Percentiles rank a stretch among this genome's conserved stretches.
phyloP scores from a whole-genome alignment of 2,329 filamentous ascomycete species.

The Seiridium unicorne region DNA sequence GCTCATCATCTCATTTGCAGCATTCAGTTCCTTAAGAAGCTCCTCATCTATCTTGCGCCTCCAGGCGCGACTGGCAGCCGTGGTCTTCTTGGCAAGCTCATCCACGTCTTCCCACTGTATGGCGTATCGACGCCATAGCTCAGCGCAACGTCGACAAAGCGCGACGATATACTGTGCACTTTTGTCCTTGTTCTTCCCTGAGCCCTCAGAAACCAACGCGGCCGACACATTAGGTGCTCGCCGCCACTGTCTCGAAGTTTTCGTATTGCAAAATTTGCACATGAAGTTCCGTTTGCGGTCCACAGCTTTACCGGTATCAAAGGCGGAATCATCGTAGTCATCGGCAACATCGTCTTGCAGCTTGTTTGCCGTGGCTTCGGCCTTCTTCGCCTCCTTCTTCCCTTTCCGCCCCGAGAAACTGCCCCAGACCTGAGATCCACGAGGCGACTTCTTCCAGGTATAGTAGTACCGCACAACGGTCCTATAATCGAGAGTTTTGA shows the following conservation, averaged over 20 bases:
- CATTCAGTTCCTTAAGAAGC: slow-evolving; percentile 69
- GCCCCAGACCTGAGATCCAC: slow-evolving; percentile 86
- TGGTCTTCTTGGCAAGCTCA: slow-evolving; percentile 84
- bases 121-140: slow-evolving; percentile 92
- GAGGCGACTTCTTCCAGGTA: slow-evolving; percentile 92
- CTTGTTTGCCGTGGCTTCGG: slow-evolving; percentile 69
- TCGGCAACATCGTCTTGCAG: slow-evolving; percentile 91
- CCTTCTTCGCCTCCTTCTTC: slow-evolving; percentile 80
- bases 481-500: slow-evolving; percentile 76
- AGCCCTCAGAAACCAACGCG: slow-evolving; percentile 65
- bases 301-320: slow-evolving; percentile 81
- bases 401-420: slow-evolving; percentile 84
- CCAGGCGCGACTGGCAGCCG: slow-evolving; percentile 76
- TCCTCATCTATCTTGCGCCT: slow-evolving; percentile 92
- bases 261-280: slow-evolving; percentile 89
- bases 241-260: slow-evolving; percentile 84
- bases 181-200: slow-evolving; percentile 75
- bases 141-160: slow-evolving; percentile 85
- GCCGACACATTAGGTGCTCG: slow-evolving; percentile 77
- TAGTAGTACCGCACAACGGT: slow-evolving; percentile 93
- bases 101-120: slow-evolving; percentile 95
- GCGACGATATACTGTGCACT: slow-evolving; percentile 72
- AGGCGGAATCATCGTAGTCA: slow-evolving; percentile 91
- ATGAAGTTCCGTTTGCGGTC: slow-evolving; percentile 80
- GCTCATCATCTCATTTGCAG: slow-evolving; percentile 60